A percentile compares a stretch with the other conserved stretches of the same genome.
Conservation (phyloP, 331 rosid genomes). For the Pyracantha coccinea region DNA sequence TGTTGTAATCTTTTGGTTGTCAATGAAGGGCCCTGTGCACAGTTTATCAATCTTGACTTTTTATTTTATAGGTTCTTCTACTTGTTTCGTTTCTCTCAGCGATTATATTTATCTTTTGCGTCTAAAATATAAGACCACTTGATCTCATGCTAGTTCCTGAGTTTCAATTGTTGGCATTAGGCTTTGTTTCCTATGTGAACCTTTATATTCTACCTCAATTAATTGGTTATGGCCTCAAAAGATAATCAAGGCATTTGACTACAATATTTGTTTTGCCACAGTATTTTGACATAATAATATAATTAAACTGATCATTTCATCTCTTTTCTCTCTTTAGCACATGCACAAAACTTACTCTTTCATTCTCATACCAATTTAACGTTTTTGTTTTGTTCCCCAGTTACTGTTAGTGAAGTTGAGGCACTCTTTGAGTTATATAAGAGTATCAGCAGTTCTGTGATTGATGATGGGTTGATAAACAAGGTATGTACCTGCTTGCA, state of each 20-base stretch:
- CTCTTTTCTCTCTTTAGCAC: not conserved
- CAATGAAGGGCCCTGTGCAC: not conserved
- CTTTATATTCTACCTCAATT: not conserved
- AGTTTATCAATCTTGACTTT: not conserved
- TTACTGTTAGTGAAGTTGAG: slow-evolving; percentile 84
- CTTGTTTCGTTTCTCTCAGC: not conserved
- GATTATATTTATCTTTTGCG: not conserved
- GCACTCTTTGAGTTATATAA: slow-evolving; percentile 86
- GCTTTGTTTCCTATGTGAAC: not conserved
- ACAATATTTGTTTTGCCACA: not conserved
- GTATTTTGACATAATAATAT: not conserved
- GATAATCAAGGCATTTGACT: not conserved
- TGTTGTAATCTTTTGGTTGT: not conserved
- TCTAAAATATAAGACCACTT: not conserved
- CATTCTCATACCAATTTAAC: not conserved
- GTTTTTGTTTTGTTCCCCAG: slow-evolving; percentile 30
- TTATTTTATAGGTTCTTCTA: not conserved
- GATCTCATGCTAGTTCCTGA: not conserved
- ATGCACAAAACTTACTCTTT: not conserved
- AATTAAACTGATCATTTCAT: not conserved
- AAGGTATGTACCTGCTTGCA: slow-evolving; percentile 41
- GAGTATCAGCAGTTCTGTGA: slow-evolving; percentile 74
- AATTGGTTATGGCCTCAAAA: not conserved
- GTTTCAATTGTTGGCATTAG: not conserved
- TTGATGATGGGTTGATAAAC: slow-evolving; percentile 81